Evolutionary conservation across 2,329 filamentous ascomycete genomes (phyloP), one percentile per base, ranked within the genome.

Genomic region (Blastomyces silverae): DNA sequence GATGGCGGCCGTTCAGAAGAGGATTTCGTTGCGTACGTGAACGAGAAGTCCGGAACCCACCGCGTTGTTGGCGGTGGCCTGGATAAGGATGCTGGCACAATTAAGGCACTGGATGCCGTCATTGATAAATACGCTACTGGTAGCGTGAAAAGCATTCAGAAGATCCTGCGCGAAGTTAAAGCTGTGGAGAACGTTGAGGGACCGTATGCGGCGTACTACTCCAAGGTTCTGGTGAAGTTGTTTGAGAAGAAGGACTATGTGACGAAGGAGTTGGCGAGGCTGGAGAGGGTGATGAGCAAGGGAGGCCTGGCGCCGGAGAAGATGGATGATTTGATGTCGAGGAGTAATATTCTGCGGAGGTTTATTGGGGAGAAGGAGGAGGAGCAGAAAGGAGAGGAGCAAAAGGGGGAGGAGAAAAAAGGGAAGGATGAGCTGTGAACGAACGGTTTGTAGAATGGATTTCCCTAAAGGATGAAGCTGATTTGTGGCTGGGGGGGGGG

Each of bases 201-300:
- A 77, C 91, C 90, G 82, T 96, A 93, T 74, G 91, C 91, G 58
- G 85, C 92, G 79, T 99, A 99, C 85, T 97, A 99, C 78, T 83
- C 94, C 76, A 91, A 90, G 76, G 92, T 96, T 64, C 89, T 94
- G 67, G 86, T 90, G 76, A 97, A 97, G 86, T 81, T 94, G 68
- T 83, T 81, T 75, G 83, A 88, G 77, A 95, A 89, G 79, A 83
- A 89, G 67, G 88, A 82, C 62, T 97, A 91, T 74, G 91, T 87
- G 60, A 81, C 85, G 74, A 97, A 96, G 86, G 93, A 97, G 83
- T 82, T 92, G 68, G 83, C 87, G 67, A 86, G 93, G 68, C 83
- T 97, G 67, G 84, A 91, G 71, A 87, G 88, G 70, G 85, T 97
- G 70, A 80, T 97, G 68, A 84, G 85, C 79, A 96, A 96, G 86